Percentiles rank a stretch among this genome's conserved stretches.
Conservation (phyloP, 352 stramenopile genomes). For the Globisporangium mamillatum region DNA sequence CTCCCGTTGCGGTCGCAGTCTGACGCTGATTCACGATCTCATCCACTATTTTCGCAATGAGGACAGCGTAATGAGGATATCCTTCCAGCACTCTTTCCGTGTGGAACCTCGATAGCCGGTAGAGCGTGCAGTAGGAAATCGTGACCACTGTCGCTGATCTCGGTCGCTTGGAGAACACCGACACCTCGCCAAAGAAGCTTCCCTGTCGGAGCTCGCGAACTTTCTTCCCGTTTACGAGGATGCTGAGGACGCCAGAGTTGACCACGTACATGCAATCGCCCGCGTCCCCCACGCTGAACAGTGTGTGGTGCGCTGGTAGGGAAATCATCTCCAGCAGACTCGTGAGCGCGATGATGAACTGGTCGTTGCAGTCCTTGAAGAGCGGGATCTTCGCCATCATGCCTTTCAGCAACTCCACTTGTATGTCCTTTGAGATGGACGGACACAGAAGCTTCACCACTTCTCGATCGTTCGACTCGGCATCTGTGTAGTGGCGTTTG, state of each 20-base stretch:
- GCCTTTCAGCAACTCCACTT: slow-evolving; percentile 40
- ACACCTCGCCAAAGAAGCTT: slow-evolving; percentile 72
- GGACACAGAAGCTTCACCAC: slow-evolving; percentile 41
- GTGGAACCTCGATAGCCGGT: slow-evolving; percentile 59
- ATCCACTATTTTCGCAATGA: slow-evolving; percentile 42
- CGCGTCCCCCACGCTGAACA: slow-evolving; percentile 36
- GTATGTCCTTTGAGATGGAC: slow-evolving; percentile 52
- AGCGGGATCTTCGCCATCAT: slow-evolving; percentile 38
- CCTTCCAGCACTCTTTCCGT: slow-evolving; percentile 57
- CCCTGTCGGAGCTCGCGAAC: slow-evolving; percentile 64
- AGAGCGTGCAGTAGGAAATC: slow-evolving; percentile 63
- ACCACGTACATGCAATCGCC: slow-evolving; percentile 59
- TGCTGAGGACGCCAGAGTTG: slow-evolving; percentile 57
- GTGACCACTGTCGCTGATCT: slow-evolving; percentile 58
- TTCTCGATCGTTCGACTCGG: slow-evolving; percentile 43
- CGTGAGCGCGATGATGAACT: slow-evolving; percentile 43
- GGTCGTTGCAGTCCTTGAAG: slow-evolving; percentile 35
- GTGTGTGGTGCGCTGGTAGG: slow-evolving; percentile 34
- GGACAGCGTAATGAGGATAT: slow-evolving; percentile 47
- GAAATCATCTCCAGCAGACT: slow-evolving; percentile 43
- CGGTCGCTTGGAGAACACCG: slow-evolving; percentile 58
- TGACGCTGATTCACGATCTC: slow-evolving; percentile 44
- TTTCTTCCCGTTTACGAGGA: slow-evolving; percentile 53
- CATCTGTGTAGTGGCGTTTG: slow-evolving; percentile 43
- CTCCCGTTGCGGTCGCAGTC: slow-evolving; percentile 1